phyloP scores from a whole-genome alignment of 169 alveolate species.

The Cryptosporidium tyzzeri region DNA sequence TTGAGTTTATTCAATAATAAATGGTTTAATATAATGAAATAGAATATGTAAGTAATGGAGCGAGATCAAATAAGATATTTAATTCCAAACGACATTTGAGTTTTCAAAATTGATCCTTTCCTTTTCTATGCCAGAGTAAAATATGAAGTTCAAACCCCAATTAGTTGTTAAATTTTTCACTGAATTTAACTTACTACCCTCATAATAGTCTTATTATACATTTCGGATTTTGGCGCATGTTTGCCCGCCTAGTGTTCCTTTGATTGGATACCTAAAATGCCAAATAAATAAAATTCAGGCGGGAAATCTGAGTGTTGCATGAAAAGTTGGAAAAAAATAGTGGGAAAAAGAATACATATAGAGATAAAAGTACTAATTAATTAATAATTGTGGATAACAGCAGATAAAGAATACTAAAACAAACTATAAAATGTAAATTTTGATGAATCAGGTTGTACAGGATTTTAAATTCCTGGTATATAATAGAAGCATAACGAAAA shows the following conservation, averaged over 20 bases:
- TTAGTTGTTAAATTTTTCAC: neutral
- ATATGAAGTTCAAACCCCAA: neutral
- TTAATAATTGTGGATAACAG: neutral
- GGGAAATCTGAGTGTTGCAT: neutral
- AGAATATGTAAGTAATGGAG: neutral
- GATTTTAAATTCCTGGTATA: neutral
- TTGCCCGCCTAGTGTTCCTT: neutral
- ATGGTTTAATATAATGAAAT: neutral
- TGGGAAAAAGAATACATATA: neutral
- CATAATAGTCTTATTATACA: constrained; percentile 18
- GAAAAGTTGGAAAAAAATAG: neutral
- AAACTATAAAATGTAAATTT: neutral
- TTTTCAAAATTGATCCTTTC: neutral
- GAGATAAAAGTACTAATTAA: too few species aligned
- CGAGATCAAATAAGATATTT: neutral
- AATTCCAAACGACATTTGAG: neutral
- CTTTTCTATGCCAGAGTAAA: neutral
- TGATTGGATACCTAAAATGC: constrained; percentile 28
- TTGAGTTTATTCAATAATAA: neutral
- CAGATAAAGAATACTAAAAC: neutral
- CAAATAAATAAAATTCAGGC: neutral
- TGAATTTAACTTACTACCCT: neutral
- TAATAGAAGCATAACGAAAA: neutral
- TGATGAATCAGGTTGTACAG: neutral
- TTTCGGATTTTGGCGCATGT: constrained; percentile 45